Evolutionary conservation across 805 yeast genomes (phyloP).

Genomic region (Lachancea quebecensis): DNA sequence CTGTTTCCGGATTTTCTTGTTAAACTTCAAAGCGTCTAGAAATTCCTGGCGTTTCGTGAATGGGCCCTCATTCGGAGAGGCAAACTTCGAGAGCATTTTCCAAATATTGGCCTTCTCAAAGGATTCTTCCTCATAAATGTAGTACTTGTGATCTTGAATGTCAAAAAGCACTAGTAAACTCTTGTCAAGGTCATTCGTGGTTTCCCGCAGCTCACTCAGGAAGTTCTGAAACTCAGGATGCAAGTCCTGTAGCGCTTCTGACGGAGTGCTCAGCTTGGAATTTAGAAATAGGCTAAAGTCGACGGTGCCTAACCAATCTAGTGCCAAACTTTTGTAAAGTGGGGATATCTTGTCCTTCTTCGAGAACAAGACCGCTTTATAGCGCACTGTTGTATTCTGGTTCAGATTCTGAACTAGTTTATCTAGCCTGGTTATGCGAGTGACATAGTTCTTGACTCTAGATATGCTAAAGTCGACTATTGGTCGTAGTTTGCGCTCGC

Average conservation of each 20-base stretch:
- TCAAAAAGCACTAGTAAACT: conserved; percentile 22
- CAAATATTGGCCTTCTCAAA: conserved; percentile 22
- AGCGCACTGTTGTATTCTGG: conserved; percentile 15
- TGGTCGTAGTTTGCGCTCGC: conserved; percentile 51
- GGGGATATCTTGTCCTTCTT: conserved; percentile 45
- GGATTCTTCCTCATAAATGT: conserved; percentile 15
- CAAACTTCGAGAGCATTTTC: conserved; percentile 17
- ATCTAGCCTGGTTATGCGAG: conserved; percentile 36
- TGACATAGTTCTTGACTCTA: conserved; percentile 60
- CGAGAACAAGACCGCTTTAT: conserved; percentile 48
- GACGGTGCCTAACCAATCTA: conserved; percentile 52
- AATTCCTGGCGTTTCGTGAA: conserved; percentile 21
- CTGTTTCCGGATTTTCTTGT: conserved; percentile 1
- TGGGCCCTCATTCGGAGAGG: conserved; percentile 31
- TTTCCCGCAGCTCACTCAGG: conserved; percentile 10
- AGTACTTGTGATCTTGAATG: conserved; percentile 12
- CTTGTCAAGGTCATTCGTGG: conserved; percentile 13
- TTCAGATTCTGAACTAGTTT: conserved; percentile 27
- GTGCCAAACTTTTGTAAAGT: conserved; percentile 55
- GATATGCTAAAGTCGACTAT: conserved; percentile 49
- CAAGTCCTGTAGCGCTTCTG: conserved; percentile 6
- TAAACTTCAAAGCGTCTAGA: conserved; percentile 15
- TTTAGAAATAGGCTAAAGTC: conserved; percentile 41
- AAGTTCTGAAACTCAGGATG: conserved; percentile 21
- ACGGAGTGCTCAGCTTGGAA: conserved; percentile 18